A percentile compares a stretch with the other conserved stretches of the same genome.
Conservation (phyloP, 768 basidiomycete species). For the Leccinum uliginosum region DNA sequence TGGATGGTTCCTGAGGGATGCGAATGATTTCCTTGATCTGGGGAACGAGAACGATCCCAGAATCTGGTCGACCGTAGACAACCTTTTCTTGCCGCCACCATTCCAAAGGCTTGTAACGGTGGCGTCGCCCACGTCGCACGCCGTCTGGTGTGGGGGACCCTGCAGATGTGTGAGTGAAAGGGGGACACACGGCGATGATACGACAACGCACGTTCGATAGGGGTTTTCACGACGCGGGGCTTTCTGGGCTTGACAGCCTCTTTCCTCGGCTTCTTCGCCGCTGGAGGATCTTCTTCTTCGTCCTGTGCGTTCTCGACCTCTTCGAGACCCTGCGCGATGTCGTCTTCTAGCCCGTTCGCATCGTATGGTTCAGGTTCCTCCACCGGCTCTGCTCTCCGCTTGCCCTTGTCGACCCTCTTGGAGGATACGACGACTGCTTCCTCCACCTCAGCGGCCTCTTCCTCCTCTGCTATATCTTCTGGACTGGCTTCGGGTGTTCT, state of each 20-base stretch:
- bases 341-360: conserved; percentile 36
- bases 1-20: conserved; percentile 46
- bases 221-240: conserved; percentile 16
- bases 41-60: conserved; percentile 51
- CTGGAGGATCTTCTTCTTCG: conserved; percentile 35
- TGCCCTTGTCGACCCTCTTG: conserved; percentile 35
- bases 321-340: conserved; percentile 39
- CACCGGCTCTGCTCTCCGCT: conserved; percentile 32
- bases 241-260: conserved; percentile 27
- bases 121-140: conserved; percentile 67
- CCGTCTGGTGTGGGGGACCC: conserved; percentile 36
- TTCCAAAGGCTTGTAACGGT: conserved; percentile 70
- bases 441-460: conserved; percentile 31
- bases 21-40: conserved; percentile 64
- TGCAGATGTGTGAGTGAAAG: conserved; percentile 14
- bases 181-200: background rate
- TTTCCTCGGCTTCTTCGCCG: conserved; percentile 26
- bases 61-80: conserved; percentile 66
- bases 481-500: conserved; percentile 49
- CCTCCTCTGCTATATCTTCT: conserved; percentile 33
- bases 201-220: conserved; percentile 24
- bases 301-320: conserved; percentile 51
- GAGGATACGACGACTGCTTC: conserved; percentile 25
- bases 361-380: conserved; percentile 13
- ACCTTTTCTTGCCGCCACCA: conserved; percentile 93